Conservation (phyloP, 1,284 basidiomycete species). For the Xerocomus minutiporus region DNA sequence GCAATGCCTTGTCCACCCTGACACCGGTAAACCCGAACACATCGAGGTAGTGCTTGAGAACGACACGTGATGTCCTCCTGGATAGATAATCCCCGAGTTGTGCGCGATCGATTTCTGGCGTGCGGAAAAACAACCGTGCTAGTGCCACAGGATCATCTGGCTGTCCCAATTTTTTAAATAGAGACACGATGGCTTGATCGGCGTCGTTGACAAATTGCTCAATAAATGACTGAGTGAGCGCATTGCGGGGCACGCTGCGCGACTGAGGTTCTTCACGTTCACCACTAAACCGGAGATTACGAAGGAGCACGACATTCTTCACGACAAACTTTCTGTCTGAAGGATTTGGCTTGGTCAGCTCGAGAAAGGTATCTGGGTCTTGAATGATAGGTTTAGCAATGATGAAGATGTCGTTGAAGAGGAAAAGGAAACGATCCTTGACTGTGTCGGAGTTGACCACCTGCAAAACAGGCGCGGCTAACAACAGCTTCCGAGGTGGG, state of each 20-base stretch:
- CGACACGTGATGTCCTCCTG: constrained; percentile 62
- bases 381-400: constrained; percentile 72
- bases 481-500: constrained; percentile 81
- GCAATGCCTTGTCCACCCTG: constrained; percentile 83
- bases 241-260: constrained; percentile 47
- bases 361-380: constrained; percentile 57
- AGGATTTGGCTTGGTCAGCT: constrained; percentile 58
- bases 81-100: constrained; percentile 81
- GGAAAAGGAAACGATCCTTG: constrained; percentile 93
- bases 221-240: constrained; percentile 66
- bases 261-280: constrained; percentile 57
- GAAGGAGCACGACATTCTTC: constrained; percentile 81
- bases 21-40: constrained; percentile 81
- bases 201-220: constrained; percentile 71
- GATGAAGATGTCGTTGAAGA: constrained; percentile 92
- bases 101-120: constrained; percentile 79
- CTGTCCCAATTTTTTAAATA: constrained; percentile 56
- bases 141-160: constrained; percentile 62
- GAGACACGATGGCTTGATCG: constrained; percentile 61
- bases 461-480: constrained; percentile 86
- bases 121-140: constrained; percentile 82
- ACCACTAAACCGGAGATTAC: constrained; percentile 62
- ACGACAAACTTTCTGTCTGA: constrained; percentile 82
- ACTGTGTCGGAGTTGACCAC: constrained; percentile 91
- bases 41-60: constrained; percentile 82